phyloP scores from a whole-genome alignment of 1,284 basidiomycete species.

The Phenoliferia sp. region DNA sequence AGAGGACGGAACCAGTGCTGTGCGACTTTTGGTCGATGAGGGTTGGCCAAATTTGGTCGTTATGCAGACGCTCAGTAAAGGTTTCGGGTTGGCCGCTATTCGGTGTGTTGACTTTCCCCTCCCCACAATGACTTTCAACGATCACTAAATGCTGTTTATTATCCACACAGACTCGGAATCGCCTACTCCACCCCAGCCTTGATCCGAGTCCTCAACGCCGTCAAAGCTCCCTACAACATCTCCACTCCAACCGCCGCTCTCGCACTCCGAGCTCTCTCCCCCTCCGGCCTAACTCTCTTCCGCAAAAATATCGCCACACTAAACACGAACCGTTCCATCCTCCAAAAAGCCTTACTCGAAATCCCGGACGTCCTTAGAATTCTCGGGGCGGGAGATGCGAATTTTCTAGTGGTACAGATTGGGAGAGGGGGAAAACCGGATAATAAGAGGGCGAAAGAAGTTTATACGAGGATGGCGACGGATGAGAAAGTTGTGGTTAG shows the following conservation, averaged over 20 bases:
- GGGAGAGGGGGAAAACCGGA: conserved; percentile 57
- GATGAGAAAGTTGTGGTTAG: conserved; percentile 82
- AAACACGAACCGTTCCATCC: conserved; percentile 24
- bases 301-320: conserved; percentile 31
- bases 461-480: conserved; percentile 76
- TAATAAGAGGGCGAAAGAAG: conserved; percentile 60
- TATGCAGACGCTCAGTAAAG: conserved; percentile 92
- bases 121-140: not conserved
- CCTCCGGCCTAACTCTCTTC: conserved; percentile 57
- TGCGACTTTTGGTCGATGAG: conserved; percentile 54
- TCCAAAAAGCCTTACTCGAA: conserved; percentile 8
- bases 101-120: conserved; percentile 54
- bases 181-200: conserved; percentile 83
- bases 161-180: conserved; percentile 66
- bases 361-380: conserved; percentile 56
- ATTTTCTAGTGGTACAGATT: conserved; percentile 84
- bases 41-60: conserved; percentile 88
- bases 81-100: conserved; percentile 92
- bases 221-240: conserved; percentile 97
- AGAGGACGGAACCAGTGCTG: conserved; percentile 56
- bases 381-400: conserved; percentile 82
- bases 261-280: conserved; percentile 70
- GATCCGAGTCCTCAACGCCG: conserved; percentile 88
- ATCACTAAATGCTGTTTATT: too few species aligned
- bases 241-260: conserved; percentile 83